Base-by-base conservation (phyloP, 164 flowering plant genomes). In the Berberis vulgaris region DNA sequence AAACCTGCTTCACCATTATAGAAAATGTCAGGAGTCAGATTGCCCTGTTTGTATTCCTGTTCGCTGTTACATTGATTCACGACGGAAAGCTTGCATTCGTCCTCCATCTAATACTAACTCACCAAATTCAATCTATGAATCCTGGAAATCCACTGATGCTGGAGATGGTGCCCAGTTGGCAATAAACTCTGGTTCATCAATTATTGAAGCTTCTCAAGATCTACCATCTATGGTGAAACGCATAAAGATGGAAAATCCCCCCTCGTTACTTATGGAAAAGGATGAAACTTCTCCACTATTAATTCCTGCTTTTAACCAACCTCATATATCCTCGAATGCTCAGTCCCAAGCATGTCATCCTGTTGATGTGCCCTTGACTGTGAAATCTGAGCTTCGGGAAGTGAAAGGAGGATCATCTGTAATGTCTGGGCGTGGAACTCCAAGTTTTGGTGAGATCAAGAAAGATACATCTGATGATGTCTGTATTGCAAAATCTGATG, bases 11-110 rank as follows among this genome's bases (percentile, higher is more conserved):
- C 42, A 66, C 12, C 99, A 95, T 73, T 45, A 67, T 65, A 81
- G 57, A 73, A 61, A 45, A 8, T 95, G 99, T 68, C 68, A 57
- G 54, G 78, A 69, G 58, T 47, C 72, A n/a, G 68, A 65, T 45
- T 95, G 99, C 67, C 92, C 96, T 73, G 92, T 91, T 49, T 95
- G 99, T 65, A 67, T 83, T 73, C 89, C 83, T 63, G 90, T 86
- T 38, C 76, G 68, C 54, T 71, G 69, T 6, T 77, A 54, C 74
- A 45, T 82, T 5, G 73, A 57, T 56, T 11, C 63, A 57, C 60
- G 3, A n/a, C 49, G 54, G 40, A 83, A 64, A 63, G 74, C 67
- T 39, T 70, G 60, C 40, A 12, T 70, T 61, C 77, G 71, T 63
- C 72, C 70, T 60, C 68, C 59, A 45, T 61, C 79, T 46, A 71